Evolutionary conservation across 2,329 filamentous ascomycete genomes (phyloP).

Genomic region (Aspergillus calidoustus): DNA sequence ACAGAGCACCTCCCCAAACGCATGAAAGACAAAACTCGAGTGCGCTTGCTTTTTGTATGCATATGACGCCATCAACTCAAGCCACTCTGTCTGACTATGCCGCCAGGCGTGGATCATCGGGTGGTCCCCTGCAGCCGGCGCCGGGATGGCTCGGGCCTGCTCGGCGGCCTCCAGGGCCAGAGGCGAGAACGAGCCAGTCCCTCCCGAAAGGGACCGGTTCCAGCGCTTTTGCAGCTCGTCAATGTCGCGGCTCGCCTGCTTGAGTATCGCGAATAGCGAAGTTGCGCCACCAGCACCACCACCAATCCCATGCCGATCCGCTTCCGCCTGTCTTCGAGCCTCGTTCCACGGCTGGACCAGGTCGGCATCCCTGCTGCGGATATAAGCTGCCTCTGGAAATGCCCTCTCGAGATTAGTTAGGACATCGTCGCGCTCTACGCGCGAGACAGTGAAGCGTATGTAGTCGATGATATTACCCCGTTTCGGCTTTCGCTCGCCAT

Average conservation of each 20-base stretch:
- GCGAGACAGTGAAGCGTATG: constrained; percentile 49
- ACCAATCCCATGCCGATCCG: constrained; percentile 16
- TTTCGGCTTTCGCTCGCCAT: constrained; percentile 29
- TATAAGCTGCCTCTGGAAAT: constrained; percentile 28
- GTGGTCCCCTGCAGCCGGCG: constrained; percentile 36
- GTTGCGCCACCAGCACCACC: constrained; percentile 2
- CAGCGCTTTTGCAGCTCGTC: constrained; percentile 27
- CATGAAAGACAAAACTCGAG: constrained; percentile 35
- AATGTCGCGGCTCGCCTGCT: constrained; percentile 27
- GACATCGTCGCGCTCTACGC: constrained; percentile 33
- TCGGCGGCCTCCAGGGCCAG: constrained; percentile 35
- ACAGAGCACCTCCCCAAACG: constrained; percentile 40
- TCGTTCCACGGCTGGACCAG: constrained; percentile 40
- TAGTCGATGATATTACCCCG: constrained; percentile 49
- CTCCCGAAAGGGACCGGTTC: constrained; percentile 15
- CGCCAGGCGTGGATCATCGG: constrained; percentile 41
- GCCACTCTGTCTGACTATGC: constrained; percentile 37
- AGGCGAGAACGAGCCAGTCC: constrained; percentile 25
- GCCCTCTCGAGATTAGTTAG: constrained; percentile 36
- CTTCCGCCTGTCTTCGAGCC: constrained; percentile 27
- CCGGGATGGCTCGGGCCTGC: constrained; percentile 33
- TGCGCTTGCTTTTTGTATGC: constrained; percentile 33
- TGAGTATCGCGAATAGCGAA: constrained; percentile 26
- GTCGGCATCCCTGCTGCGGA: constrained; percentile 36
- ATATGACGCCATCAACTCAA: constrained; percentile 44